Evolutionary conservation across 257 asterid species (phyloP).

Genomic region (Eucommia ulmoides): DNA sequence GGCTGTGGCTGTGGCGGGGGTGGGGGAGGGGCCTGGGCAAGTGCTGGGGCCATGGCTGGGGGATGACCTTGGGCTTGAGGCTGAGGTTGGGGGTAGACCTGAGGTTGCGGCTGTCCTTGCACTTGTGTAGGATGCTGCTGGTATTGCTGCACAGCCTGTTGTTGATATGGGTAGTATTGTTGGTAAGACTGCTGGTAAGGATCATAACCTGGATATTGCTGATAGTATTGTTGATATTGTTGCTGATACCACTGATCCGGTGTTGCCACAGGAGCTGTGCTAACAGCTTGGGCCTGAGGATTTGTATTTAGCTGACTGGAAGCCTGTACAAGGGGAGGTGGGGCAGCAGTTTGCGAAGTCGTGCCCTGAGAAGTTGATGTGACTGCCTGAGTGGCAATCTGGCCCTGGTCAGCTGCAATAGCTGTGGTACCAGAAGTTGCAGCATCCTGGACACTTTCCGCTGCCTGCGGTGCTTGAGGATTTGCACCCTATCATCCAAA

Average conservation of each 20-base stretch:
- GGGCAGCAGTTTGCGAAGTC: conserved; percentile 33
- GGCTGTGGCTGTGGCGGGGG: conserved; percentile 18
- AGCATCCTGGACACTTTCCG: conserved; percentile 21
- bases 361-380: conserved; percentile 39
- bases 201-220: conserved; percentile 67
- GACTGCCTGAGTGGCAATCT: conserved; percentile 29
- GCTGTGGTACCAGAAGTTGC: conserved; percentile 30
- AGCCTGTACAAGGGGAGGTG: conserved; percentile 44
- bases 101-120: conserved; percentile 50
- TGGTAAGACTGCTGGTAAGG: conserved; percentile 56
- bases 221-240: conserved; percentile 84
- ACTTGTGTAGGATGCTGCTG: conserved; percentile 44
- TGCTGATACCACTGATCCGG: conserved; percentile 82
- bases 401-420: conserved; percentile 28
- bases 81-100: conserved; percentile 23
- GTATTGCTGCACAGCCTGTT: conserved; percentile 43
- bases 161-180: conserved; percentile 53
- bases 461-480: conserved; percentile 49
- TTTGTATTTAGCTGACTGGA: conserved; percentile 25
- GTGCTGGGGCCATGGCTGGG: conserved; percentile 17
- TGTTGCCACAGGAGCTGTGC: conserved; percentile 34
- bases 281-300: conserved; percentile 36
- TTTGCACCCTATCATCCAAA: conserved; percentile 40
- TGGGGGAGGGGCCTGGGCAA: conserved; percentile 17
- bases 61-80: conserved; percentile 21